A percentile compares a stretch with the other conserved stretches of the same genome.
phyloP scores from a whole-genome alignment of 192 early-diverging fungal species.

The Coemansia sp. region DNA sequence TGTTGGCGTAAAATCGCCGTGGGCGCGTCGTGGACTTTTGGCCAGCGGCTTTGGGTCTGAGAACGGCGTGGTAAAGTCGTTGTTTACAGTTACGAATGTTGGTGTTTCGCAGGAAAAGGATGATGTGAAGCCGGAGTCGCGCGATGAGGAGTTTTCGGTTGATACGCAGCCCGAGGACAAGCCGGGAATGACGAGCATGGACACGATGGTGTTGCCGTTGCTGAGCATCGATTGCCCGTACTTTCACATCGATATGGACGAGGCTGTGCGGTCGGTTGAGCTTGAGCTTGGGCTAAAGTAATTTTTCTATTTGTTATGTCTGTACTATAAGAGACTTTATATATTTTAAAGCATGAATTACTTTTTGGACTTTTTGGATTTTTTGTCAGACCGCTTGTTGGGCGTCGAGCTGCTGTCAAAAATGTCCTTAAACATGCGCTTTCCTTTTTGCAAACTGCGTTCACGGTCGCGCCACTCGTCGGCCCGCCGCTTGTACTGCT shows the following conservation, averaged over 20 bases:
- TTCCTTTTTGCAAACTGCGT: conserved; percentile 69
- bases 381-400: background rate
- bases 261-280: conserved; percentile 47
- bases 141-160: conserved; percentile 6
- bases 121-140: background rate
- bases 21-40: conserved; percentile 41
- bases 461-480: conserved; percentile 77
- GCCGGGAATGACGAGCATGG: conserved; percentile 18
- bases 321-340: background rate
- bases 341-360: background rate
- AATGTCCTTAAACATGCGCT: conserved; percentile 71
- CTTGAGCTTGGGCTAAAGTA: conserved; percentile 36
- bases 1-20: conserved; percentile 47
- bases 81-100: conserved; percentile 50
- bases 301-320: background rate
- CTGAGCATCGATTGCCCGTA: conserved; percentile 41
- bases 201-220: conserved; percentile 33
- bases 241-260: conserved; percentile 53
- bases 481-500: conserved; percentile 69
- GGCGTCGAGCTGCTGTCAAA: background rate
- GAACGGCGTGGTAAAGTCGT: conserved; percentile 12
- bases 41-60: conserved; percentile 50
- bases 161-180: conserved; percentile 4
- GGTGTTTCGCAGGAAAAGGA: conserved; percentile 24
- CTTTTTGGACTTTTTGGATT: background rate